Evolutionary conservation across 371 early-diverging fungal genomes (phyloP), one percentile per base, ranked within the genome.

Genomic region (Mucor irregularis): DNA sequence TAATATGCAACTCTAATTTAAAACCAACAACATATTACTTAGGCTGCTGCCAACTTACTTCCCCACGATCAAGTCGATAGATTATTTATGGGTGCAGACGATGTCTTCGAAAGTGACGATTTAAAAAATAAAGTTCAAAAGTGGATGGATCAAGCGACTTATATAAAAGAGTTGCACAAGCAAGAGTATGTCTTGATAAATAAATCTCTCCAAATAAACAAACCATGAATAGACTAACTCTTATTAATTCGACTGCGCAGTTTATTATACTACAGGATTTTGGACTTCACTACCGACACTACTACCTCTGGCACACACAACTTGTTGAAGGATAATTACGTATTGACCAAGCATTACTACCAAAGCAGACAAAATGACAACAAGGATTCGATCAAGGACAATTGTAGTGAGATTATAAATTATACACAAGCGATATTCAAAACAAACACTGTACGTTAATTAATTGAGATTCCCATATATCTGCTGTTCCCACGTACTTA

Each of bases 121-220:
- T 6, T 31, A 31, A 48, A 48, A 48, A 10, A 19, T 31, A 14
- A 14, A 19, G 19, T 48, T 11, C 19, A 16, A 19, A 48, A 48
- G 13, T 48, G 48, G 48, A 16, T 48, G 31, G 34, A 28, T 4
- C 7, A 13, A 30, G 34, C 48, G 10, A 31, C 14, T 16, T 19
- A 48, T 19, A 7, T 30, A 16, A 16, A 30, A 10, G 30, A 48
- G 29, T 13, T 48, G 19, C 48, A 48, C 33, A 48, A 48, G 22
- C 48, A 48, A 48, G 48, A 48, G 34, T 33, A 48, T 33, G 30
- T 48, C n/a, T 48, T 33, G 33, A 19, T 48, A 17, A 48, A 48
- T 3, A 31, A 48, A 33, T 34, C 21, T 48, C 33, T 48, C 34
- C 48, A 48, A 48, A 1, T 48, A 33, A 33, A 48, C n/a, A n/a